These are phyloP conservation scores for Debaryomyces fabryi DNA, from an alignment of 1,139 yeast genomes.

Conservation along the genomic window DNA sequence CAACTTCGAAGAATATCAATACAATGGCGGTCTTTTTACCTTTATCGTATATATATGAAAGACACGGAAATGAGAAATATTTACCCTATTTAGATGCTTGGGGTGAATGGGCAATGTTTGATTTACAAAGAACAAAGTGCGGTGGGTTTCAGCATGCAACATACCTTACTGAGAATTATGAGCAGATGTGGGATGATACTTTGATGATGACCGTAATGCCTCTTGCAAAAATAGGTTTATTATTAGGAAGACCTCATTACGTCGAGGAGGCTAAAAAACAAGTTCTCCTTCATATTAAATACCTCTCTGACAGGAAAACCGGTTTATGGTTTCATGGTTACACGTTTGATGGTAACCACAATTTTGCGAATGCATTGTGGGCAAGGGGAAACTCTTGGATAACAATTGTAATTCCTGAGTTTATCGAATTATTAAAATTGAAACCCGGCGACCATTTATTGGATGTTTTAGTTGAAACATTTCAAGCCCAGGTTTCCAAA, in stretches of 20 bases:
- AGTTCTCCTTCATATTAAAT: slow-evolving; percentile 33
- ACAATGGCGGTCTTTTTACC: slow-evolving; percentile 38
- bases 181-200: slow-evolving; percentile 41
- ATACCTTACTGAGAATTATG: slow-evolving; percentile 28
- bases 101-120: slow-evolving; percentile 38
- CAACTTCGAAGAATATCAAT: slow-evolving; percentile 34
- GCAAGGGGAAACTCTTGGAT: slow-evolving; percentile 42
- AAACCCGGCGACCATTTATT: slow-evolving; percentile 26
- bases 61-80: slow-evolving; percentile 22
- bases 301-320: slow-evolving; percentile 28
- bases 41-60: slow-evolving; percentile 31
- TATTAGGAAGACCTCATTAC: slow-evolving; percentile 24
- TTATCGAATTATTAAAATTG: slow-evolving; percentile 31
- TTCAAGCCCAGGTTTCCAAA: slow-evolving; percentile 29
- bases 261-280: slow-evolving; percentile 37
- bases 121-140: slow-evolving; percentile 30
- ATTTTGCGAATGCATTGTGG: slow-evolving; percentile 37
- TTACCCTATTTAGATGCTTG: slow-evolving; percentile 33
- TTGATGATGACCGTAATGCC: slow-evolving; percentile 41
- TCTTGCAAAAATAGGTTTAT: slow-evolving; percentile 32
- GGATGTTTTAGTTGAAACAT: slow-evolving; percentile 26
- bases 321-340: slow-evolving; percentile 38
- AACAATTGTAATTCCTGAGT: slow-evolving; percentile 39
- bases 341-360: slow-evolving; percentile 32
- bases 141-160: slow-evolving; percentile 40